Evolutionary conservation across 441 rosid genomes (phyloP).

Genomic region (Adansonia rubrostipa): DNA sequence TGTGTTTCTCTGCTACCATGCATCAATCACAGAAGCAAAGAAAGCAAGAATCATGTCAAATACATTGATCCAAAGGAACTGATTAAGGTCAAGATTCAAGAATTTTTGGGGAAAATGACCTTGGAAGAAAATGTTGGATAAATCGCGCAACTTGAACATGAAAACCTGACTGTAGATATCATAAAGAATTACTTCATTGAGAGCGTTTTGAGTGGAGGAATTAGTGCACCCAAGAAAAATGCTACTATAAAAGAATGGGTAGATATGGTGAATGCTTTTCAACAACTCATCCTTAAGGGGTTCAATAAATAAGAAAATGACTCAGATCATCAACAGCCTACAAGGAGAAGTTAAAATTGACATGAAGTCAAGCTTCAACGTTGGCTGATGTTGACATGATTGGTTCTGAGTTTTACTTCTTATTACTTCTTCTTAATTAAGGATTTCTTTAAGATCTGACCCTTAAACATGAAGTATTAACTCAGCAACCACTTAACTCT

Average conservation of each 20-base stretch:
- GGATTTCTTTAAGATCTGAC: too few relatives aligned
- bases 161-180: background rate
- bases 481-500: too few relatives aligned
- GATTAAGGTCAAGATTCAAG: background rate
- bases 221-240: background rate
- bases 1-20: constrained; percentile 2
- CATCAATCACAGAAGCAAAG: background rate
- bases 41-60: background rate
- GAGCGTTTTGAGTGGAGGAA: constrained; percentile 12
- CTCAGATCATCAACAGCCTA: constrained; percentile 8
- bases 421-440: background rate
- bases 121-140: constrained; percentile 20
- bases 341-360: constrained; percentile 5
- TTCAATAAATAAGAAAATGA: constrained; percentile 36
- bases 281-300: constrained; percentile 36
- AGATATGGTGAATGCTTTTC: constrained; percentile 6
- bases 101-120: constrained; percentile 15
- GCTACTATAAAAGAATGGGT: background rate
- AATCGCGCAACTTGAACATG: constrained; percentile 21
- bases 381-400: constrained; percentile 25
- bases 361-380: constrained; percentile 17
- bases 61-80: constrained; percentile 16
- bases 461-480: background rate
- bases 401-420: background rate
- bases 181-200: background rate